Evolutionary conservation across 1,284 basidiomycete species (phyloP), one percentile per base, ranked within the genome.

Genomic region (Rhodotorula sp.): DNA sequence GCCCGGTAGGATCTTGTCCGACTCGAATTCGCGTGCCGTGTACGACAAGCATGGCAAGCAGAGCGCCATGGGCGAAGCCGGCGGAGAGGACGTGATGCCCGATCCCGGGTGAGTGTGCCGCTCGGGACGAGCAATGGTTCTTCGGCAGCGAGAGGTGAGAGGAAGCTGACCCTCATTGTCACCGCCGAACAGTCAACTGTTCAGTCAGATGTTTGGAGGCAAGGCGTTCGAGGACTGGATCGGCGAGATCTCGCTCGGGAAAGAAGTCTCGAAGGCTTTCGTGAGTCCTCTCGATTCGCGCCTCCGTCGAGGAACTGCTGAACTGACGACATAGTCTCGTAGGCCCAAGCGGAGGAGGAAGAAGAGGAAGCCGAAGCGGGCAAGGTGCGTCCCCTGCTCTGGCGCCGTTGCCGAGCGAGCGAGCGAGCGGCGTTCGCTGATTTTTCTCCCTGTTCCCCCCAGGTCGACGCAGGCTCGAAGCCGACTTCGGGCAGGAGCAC

Each of bases 11-110:
- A 78, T 83, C 54, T 72, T 80, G 67, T 71, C 72, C 58, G 77
- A 79, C 70, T 81, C 91, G 87, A 91, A 99, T 84, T 82, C 91
- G 64, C 88, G 96, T 63, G 88, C 89, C 0, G 91, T 94, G 62
- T 99, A 99, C 80, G 94, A 99, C 83, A 95, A 93, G 84, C 90
- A 97, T 34, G 73, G 78, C 62, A 79, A 77, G 66, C 74, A 76
- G 16, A 56, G 49, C 5, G 75, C 71, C 21, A 65, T 75, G 56
- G 72, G 66, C 21, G 72, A 75, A 60, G 72, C 75, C 7, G 71
- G 73, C 20, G 75, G 74, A 0, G 77, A 76, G 60, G 77, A 73
- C 57, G 73, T 66, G 4, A 77, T 79, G 73, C 70, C 68, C 6
- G 74, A 79, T 65, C 77, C 78, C 47, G 54, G 77, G 77, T 12